These are phyloP conservation scores for Kwoniella europaea DNA, from an alignment of 768 basidiomycete genomes.

Conservation along the genomic window DNA sequence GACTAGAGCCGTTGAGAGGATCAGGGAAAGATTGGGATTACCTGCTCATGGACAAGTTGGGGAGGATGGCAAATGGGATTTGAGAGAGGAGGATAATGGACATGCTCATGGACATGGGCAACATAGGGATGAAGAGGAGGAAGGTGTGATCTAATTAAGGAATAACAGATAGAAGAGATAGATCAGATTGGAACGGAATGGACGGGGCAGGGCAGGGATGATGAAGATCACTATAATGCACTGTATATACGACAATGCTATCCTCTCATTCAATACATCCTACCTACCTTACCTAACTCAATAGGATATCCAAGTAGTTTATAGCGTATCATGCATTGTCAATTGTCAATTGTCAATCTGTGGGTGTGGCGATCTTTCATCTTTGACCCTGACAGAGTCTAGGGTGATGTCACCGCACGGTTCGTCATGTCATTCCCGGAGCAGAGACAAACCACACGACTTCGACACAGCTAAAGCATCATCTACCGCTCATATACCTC, in stretches of 20 bases:
- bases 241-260: no score
- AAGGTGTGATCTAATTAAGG: constrained; percentile 9
- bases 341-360: neutral
- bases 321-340: neutral
- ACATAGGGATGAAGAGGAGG: constrained; percentile 17
- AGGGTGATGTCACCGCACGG: constrained; percentile 20
- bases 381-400: constrained; percentile 3
- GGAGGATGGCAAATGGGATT: constrained; percentile 45
- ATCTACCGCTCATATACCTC: neutral
- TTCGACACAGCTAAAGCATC: no score
- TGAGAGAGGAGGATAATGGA: neutral
- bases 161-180: neutral
- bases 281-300: no score
- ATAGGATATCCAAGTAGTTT: no score
- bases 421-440: neutral
- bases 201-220: neutral
- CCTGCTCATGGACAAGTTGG: constrained; percentile 40
- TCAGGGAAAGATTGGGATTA: constrained; percentile 49
- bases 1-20: constrained; percentile 46
- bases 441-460: neutral
- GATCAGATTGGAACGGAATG: neutral
- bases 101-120: neutral
- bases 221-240: neutral
- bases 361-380: neutral
- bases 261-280: no score